phyloP scores from a whole-genome alignment of 2,329 filamentous ascomycete genomes.

The Emydomyces testavorans region DNA sequence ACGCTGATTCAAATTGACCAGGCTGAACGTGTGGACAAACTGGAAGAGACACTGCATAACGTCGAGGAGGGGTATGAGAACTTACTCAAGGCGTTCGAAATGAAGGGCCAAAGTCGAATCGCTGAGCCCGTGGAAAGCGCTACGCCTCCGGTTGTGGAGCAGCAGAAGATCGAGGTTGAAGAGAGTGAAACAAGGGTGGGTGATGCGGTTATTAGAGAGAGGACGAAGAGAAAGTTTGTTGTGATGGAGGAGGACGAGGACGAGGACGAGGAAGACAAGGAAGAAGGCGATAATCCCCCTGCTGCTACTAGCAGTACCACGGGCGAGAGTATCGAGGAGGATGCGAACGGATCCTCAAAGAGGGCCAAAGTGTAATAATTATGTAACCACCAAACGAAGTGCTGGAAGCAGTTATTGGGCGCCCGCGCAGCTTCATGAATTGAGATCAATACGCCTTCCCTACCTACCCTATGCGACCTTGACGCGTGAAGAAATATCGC shows the following conservation, averaged over 20 bases:
- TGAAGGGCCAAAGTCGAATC: constrained; percentile 22
- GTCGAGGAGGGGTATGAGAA: constrained; percentile 50
- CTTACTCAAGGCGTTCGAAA: constrained; percentile 37
- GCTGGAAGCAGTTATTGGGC: no score
- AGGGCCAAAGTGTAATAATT: constrained; percentile 10
- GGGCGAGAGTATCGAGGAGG: neutral
- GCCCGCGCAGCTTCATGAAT: no score
- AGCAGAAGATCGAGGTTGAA: constrained; percentile 19
- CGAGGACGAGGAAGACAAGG: constrained; percentile 6
- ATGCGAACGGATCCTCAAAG: constrained; percentile 1
- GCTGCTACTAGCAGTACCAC: neutral
- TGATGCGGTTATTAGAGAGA: constrained; percentile 17
- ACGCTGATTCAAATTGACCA: constrained; percentile 47
- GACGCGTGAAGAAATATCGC: no score
- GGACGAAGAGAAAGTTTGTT: constrained; percentile 26
- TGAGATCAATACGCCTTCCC: no score
- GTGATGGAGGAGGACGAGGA: constrained; percentile 13
- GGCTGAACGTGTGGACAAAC: constrained; percentile 46
- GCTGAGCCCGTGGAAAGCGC: constrained; percentile 11
- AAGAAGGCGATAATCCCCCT: neutral
- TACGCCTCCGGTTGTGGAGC: neutral
- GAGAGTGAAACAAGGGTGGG: constrained; percentile 20
- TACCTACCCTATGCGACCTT: no score
- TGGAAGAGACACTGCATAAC: constrained; percentile 47
- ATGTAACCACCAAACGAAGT: no score